Evolutionary conservation across 345 rosid species (phyloP).

Genomic region (Cardamine occulta): DNA sequence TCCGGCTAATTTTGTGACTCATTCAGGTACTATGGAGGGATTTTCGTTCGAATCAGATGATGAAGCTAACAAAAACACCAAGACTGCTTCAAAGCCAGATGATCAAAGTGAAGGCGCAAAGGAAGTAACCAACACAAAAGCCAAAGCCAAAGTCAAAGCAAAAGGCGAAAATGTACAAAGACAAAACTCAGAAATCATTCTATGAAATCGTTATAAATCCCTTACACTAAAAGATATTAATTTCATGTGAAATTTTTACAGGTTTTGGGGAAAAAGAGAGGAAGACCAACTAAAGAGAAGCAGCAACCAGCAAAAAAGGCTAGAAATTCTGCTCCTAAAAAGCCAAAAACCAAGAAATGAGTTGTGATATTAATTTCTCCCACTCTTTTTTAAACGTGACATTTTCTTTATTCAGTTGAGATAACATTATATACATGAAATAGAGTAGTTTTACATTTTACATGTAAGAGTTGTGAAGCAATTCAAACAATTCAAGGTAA

Average conservation of each 20-base stretch:
- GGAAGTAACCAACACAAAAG: constrained; percentile 58
- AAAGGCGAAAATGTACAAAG: constrained; percentile 56
- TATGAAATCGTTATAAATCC: background rate
- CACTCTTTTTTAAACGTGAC: background rate
- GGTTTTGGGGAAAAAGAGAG: constrained; percentile 63
- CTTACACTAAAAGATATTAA: background rate
- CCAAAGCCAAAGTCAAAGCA: constrained; percentile 67
- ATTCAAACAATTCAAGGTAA: constrained; percentile 17
- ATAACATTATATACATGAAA: constrained; percentile 22
- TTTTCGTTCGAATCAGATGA: constrained; percentile 85
- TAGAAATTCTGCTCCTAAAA: constrained; percentile 48
- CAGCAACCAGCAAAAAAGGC: constrained; percentile 61
- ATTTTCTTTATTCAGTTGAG: constrained; percentile 15
- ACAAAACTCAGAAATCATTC: background rate
- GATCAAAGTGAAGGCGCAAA: constrained; percentile 60
- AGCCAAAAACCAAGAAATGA: constrained; percentile 51
- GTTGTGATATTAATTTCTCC: constrained; percentile 10
- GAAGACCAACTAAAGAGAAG: constrained; percentile 59
- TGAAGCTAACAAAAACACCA: constrained; percentile 65
- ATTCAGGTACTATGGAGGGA: constrained; percentile 84
- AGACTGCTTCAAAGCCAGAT: constrained; percentile 50
- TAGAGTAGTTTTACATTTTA: constrained; percentile 19
- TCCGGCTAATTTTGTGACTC: constrained; percentile 17
- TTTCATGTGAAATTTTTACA: constrained; percentile 45
- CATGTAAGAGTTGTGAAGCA: constrained; percentile 32